Evolutionary conservation across 2,329 filamentous ascomycete genomes (phyloP).

Genomic region (Aspergillus ibericus): DNA sequence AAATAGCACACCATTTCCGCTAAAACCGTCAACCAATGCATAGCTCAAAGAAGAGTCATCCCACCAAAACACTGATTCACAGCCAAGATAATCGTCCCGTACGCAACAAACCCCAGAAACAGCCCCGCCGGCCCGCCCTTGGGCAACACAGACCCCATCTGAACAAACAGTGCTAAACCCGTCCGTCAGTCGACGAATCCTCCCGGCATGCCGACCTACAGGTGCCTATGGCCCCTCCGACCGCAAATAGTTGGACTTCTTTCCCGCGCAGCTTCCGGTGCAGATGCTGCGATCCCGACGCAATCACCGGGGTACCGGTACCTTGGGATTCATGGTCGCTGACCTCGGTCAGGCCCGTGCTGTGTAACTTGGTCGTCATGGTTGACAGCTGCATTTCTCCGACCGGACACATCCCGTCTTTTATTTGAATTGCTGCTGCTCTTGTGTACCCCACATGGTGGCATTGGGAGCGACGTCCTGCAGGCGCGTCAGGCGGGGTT

Average conservation of each 20-base stretch:
- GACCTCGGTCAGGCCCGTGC: background rate
- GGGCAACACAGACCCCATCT: conserved; percentile 35
- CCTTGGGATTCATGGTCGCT: background rate
- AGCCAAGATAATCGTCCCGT: conserved; percentile 28
- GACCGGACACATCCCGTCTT: background rate
- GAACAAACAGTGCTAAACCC: conserved; percentile 25
- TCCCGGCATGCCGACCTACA: conserved; percentile 20
- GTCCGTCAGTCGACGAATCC: background rate
- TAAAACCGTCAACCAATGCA: too few species aligned
- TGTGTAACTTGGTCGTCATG: background rate
- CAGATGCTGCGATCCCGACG: conserved; percentile 22
- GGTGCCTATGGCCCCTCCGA: conserved; percentile 38
- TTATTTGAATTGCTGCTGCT: too few species aligned
- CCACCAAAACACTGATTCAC: conserved; percentile 32
- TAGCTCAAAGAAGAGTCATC: too few species aligned
- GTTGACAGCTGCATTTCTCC: background rate
- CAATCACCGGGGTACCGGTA: background rate
- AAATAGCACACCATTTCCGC: conserved; percentile 32
- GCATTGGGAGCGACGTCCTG: background rate
- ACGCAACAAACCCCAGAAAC: conserved; percentile 30
- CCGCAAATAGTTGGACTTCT: conserved; percentile 36
- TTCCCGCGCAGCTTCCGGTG: conserved; percentile 34
- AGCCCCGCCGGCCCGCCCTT: conserved; percentile 38
- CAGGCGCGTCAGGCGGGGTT: background rate
- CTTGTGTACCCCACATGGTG: background rate